Evolutionary conservation across 495 filamentous ascomycete species (phyloP), one percentile per base, ranked within the genome.

Genomic region (Penicillium longicatenatum): DNA sequence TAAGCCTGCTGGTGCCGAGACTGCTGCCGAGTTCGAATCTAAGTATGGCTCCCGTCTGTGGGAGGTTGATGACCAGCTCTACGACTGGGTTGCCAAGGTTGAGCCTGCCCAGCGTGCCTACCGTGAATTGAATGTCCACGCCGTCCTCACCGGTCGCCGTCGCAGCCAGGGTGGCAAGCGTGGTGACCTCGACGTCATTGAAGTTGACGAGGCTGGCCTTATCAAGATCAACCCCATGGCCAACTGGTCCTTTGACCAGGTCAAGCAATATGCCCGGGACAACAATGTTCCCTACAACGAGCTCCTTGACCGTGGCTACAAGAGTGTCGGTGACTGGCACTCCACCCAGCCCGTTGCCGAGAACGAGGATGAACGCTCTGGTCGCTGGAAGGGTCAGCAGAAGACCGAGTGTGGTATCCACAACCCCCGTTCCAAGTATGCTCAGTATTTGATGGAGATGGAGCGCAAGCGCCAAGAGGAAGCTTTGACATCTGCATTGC

Each of bases 391-490:
- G 79, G 94, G 94, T 41, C 86, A 90, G 67, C 75, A 81, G 50
- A 98, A 98, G 86, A 92, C 93, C 2, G 94, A 98, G 77, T 98
- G 94, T 69, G 94, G 94, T 8, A 98, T 98, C 61, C 94, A 98
- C 80, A 98, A 98, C 78, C 92, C 92, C 70, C 84, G 89, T 64
- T 94, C 90, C 60, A 88, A 91, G 67, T 98, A 97, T 64, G 89
- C 92, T 16, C 85, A 91, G 69, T 97, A 86, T 69, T 73, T 97
- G 45, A 80, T 82, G 60, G 83, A 92, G 50, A 80, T 88, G 71
- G 90, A 92, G 62, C 71, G 79, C 55, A 89, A 92, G 78, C 80
- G 85, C 62, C 82, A 89, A 66, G 87, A 89, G 57, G 84, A 89
- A 59, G 74, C 75, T 24, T 54, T 83, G 45, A 70, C 77, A 3